Base-by-base conservation (phyloP, 805 yeast genomes). In the Zygotorulaspora danielsina region DNA sequence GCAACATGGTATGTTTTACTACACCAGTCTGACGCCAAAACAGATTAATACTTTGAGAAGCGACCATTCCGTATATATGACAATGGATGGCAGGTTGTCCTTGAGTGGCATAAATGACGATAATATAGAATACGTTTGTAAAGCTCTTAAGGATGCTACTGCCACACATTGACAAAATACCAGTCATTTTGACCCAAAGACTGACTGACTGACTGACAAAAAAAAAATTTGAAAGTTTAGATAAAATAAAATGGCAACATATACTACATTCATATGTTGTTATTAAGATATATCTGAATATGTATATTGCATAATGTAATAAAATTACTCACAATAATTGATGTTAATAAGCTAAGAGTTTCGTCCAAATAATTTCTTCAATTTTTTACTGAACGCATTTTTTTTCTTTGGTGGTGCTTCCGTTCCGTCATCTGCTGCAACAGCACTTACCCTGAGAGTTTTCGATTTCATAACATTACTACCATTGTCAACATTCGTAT, bases 1-100 rank as follows among this genome's bases (percentile, higher is more conserved):
- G 22, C 97, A 90, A 66, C 83, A 90, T 61, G 98, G 98, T 54
- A 90, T 90, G 97, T 90, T 90, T 67, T 85, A 90, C 55, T 90
- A 75, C 71, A 89, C 97, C 24, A 96, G 96, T 6, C 73, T 90
- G 46, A 60, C 65, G 21, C 69, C 76, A 32, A 78, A 75, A 35
- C 95, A 88, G 66, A 90, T 86, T 34, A 70, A 76, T 42, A 66
- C 71, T 46, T 72, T 90, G 55, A 81, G 84, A 60, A 70, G 74
- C 36, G 79, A 85, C 62, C 81, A 69, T 65, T 78, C 85, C 12
- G 81, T 90, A 27, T 90, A 90, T 63, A 77, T 93, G 53, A 87
- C 96, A 19, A 73, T 78, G 46, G 93, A 88, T 63, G 97, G 97
- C 26, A 80, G 98, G 60, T 78, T 90, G 61, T 83, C 95, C 37